Conservation (phyloP, 441 rosid genomes). For the Isatis lusitanica region DNA sequence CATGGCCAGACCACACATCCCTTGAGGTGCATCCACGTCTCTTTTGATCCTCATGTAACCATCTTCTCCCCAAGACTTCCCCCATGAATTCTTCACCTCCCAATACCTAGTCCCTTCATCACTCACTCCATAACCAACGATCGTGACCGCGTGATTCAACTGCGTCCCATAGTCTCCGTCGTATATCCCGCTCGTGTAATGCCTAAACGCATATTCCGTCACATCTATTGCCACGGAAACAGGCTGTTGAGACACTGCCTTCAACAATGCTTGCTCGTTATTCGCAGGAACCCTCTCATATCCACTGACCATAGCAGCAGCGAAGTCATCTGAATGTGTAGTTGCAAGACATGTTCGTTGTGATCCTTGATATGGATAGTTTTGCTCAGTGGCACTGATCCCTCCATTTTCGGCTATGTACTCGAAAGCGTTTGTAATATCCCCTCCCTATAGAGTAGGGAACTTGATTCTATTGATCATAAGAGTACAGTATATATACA, state of each 20-base stretch:
- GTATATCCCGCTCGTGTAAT: slow-evolving; percentile 38
- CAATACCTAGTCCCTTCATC: slow-evolving; percentile 45
- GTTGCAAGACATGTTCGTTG: slow-evolving; percentile 19
- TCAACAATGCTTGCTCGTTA: slow-evolving; percentile 36
- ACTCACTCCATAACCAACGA: slow-evolving; percentile 43
- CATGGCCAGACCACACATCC: slow-evolving; percentile 49
- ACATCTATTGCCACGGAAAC: slow-evolving; percentile 44
- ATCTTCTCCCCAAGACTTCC: slow-evolving; percentile 38
- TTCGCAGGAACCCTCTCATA: slow-evolving; percentile 43
- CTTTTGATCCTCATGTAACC: slow-evolving; percentile 51
- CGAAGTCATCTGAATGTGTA: background rate
- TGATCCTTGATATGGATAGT: slow-evolving; percentile 35
- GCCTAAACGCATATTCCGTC: slow-evolving; percentile 28
- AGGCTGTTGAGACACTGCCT: slow-evolving; percentile 47
- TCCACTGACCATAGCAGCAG: slow-evolving; percentile 32
- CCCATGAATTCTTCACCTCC: slow-evolving; percentile 53
- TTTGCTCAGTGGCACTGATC: slow-evolving; percentile 16
- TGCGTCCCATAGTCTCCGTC: slow-evolving; percentile 37
- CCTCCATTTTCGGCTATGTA: slow-evolving; percentile 32
- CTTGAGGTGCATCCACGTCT: slow-evolving; percentile 36
- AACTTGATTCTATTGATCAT: too few relatives aligned
- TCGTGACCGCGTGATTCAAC: slow-evolving; percentile 41
- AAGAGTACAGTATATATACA: too few relatives aligned
- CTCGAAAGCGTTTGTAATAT: slow-evolving; percentile 32
- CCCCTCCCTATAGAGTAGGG: too few relatives aligned